A percentile compares a stretch with the other conserved stretches of the same genome.
Evolutionary conservation across 2,329 filamentous ascomycete species (phyloP).

Genomic region (Neurospora crassa): DNA sequence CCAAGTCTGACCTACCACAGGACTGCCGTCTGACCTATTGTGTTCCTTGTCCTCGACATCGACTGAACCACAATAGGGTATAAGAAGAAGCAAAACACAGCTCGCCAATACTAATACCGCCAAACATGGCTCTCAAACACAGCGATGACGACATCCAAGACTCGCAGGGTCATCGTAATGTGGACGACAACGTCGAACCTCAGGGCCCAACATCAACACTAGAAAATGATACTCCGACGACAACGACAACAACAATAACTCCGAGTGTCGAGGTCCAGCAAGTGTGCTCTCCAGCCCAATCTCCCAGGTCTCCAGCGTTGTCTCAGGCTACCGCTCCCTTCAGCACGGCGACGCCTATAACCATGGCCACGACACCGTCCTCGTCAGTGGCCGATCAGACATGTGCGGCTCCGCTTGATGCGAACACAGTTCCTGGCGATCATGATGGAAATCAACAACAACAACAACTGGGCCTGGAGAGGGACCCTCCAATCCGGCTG

Average conservation of each 20-base stretch:
- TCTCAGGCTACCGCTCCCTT: not conserved
- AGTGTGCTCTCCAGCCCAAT: conserved; percentile 9
- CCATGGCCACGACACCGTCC: not conserved
- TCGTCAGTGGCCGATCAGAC: not conserved
- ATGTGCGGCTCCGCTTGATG: not conserved
- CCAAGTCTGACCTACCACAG: not conserved
- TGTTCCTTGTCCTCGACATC: not conserved
- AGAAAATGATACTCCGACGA: conserved; percentile 3
- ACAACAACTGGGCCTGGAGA: not conserved
- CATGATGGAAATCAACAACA: not conserved
- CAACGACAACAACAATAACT: conserved; percentile 8
- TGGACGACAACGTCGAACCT: not conserved
- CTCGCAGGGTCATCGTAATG: not conserved
- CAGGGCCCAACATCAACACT: not conserved
- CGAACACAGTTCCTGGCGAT: not conserved
- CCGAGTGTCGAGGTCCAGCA: not conserved
- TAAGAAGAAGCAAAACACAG: not conserved
- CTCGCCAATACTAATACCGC: not conserved
- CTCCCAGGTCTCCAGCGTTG: conserved; percentile 15
- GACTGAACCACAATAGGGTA: not conserved
- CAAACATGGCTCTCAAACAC: conserved; percentile 12
- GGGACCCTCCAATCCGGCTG: not conserved
- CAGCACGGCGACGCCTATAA: not conserved
- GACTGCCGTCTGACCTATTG: not conserved
- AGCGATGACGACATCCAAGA: conserved; percentile 12